Evolutionary conservation across 2,329 filamentous ascomycete species (phyloP), one percentile per base, ranked within the genome.

Genomic region (Paecilomyces dactylethromorphus): DNA sequence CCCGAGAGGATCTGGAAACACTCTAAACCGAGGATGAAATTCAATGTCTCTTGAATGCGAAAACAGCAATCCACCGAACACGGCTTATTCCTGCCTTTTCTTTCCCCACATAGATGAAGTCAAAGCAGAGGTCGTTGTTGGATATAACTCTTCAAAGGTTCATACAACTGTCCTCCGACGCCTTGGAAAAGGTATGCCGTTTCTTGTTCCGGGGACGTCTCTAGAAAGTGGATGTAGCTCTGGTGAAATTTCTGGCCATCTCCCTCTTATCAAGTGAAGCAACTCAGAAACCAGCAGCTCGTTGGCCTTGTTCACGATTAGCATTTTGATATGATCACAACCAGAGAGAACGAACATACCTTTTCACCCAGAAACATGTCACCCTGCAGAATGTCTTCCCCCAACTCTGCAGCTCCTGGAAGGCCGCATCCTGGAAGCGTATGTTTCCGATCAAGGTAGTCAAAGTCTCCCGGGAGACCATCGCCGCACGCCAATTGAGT

Each of bases 1-100:
- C 71, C 90, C 91, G 1, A 91, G 88, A 76, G 79, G 79, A 18
- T 76, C 78, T 58, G 79, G 79, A 21, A 81, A 81, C 63, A 80
- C 78, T 0, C 62, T 81, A 54, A 81, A 81, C 61, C 72, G 78
- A 58, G 79, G 79, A 8, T 80, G 61, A 74, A 32, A 39, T 22
- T 18, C 39, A 11, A 13, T 50, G 31, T 45, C 12, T 24, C 29
- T 24, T 11, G 52, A 13, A 32, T n/a, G 24, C 56, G n/a, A 18
- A 18, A 32, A 45, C 7, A 22, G 2, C 12, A 7, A 29, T 15
- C 12, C 12, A 22, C 22, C 21, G 21, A 6, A 13, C 3, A 52
- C 22, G 13, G 1, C 24, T 18, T 22, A 52, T 52, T 29, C 11
- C 11, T 21, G 50, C 21, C 5, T 29, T 26, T 52, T 13, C 5